These are phyloP conservation scores for Sclerotinia nivalis DNA, from an alignment of 2,329 filamentous ascomycete species.

Conservation along the genomic window DNA sequence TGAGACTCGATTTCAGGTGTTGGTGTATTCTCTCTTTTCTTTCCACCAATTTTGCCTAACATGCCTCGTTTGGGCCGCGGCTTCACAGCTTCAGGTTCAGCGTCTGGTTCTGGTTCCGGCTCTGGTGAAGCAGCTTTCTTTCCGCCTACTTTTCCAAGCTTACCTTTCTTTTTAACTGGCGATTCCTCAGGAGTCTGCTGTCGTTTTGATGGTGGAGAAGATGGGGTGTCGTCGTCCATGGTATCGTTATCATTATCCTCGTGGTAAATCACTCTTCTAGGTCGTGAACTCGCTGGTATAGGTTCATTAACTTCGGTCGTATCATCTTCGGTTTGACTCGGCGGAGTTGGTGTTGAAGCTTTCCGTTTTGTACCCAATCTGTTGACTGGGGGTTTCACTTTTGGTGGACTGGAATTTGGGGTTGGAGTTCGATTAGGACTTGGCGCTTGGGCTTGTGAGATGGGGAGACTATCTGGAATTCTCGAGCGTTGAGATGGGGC, in stretches of 20 bases:
- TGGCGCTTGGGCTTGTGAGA: slow-evolving; percentile 25
- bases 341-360: slow-evolving; percentile 1
- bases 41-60: slow-evolving; percentile 36
- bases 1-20: slow-evolving; percentile 25
- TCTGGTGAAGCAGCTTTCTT: slow-evolving; percentile 29
- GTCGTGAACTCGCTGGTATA: neutral
- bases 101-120: slow-evolving; percentile 18
- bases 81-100: slow-evolving; percentile 14
- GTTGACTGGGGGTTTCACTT: slow-evolving; percentile 22
- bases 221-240: slow-evolving; percentile 26
- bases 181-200: slow-evolving; percentile 2
- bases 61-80: slow-evolving; percentile 27
- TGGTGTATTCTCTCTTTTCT: slow-evolving; percentile 30
- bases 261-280: neutral
- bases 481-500: slow-evolving; percentile 30
- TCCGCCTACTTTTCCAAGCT: slow-evolving; percentile 30
- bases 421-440: neutral
- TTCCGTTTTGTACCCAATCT: slow-evolving; percentile 24
- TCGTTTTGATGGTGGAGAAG: slow-evolving; percentile 4
- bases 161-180: slow-evolving; percentile 25
- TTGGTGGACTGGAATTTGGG: neutral
- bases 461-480: slow-evolving; percentile 36
- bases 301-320: slow-evolving; percentile 23
- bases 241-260: slow-evolving; percentile 23
- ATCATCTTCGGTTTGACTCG: slow-evolving; percentile 10